Evolutionary conservation across 345 rosid genomes (phyloP), one percentile per base, ranked within the genome.

Genomic region (Tarenaya hassleriana): DNA sequence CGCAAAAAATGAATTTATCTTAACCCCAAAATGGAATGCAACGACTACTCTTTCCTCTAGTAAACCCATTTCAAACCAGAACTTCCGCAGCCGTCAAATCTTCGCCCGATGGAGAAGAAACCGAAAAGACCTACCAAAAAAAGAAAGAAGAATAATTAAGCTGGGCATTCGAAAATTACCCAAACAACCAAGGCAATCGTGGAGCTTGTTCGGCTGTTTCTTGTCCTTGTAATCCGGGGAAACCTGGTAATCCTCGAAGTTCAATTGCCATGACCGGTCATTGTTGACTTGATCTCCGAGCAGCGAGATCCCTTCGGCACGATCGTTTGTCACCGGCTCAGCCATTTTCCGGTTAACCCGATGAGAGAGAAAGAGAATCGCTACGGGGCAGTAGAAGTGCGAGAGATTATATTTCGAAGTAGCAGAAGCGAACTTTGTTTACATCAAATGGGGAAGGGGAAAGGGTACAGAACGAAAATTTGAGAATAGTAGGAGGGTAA

Each of bases 211-310:
- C 1, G 82, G 69, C 10, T 64, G 67, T 57, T 68, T 81, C 66
- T 70, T 82, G 60, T 80, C 84, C 9, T 53, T 61, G 44, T 67
- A 84, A 50, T 78, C 82, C 0, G 84, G 10, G 1, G 82, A 74
- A 12, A 79, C 51, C 73, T 78, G 80, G 60, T 74, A 72, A 3
- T 86, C 81, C 14, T 88, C 88, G 74, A 92, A 92, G 76, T 92
- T 92, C 41, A 92, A 64, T 59, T 88, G 86, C 98, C 98, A 92
- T 5, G 98, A 85, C 1, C 31, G 51, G 50, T 88, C 97, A 16
- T 75, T 84, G 53, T 68, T 70, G 66, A 41, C 59, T 45, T 65
- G 60, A 43, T 46, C 70, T 11, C 71, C 17, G 69, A 85, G 65
- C 47, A 85, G 71, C 17, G 74, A 67, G 50, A 71, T 66, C 68